A percentile compares a stretch with the other conserved stretches of the same genome.
Evolutionary conservation across 169 alveolate genomes (phyloP).

Genomic region (Eimeria sp.): DNA sequence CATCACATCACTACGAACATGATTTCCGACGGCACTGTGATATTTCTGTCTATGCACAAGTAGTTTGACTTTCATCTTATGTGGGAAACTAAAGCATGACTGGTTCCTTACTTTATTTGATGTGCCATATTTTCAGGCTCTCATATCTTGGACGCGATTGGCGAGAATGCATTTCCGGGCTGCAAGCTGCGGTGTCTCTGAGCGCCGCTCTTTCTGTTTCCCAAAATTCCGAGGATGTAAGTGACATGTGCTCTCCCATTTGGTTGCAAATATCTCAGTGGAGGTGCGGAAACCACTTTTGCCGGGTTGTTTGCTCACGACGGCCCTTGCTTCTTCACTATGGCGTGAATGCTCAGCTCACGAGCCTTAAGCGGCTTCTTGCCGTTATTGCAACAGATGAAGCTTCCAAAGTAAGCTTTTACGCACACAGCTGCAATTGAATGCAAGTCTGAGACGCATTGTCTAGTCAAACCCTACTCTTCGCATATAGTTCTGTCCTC

Average conservation of each 20-base stretch:
- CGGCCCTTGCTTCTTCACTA: not conserved
- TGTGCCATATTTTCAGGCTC: not conserved
- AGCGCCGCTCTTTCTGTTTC: constrained; percentile 54
- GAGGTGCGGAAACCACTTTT: not conserved
- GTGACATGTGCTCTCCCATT: not conserved
- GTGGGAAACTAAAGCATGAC: not conserved
- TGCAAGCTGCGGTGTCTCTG: constrained; percentile 66
- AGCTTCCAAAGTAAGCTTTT: constrained; percentile 31
- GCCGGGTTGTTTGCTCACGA: not conserved
- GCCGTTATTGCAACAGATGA: constrained; percentile 61
- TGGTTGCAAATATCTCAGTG: not conserved
- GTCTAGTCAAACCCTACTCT: not conserved
- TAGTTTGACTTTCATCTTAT: not conserved
- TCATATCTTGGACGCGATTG: constrained; percentile 65
- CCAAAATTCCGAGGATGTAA: constrained; percentile 18
- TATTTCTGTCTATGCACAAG: not conserved
- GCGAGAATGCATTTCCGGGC: constrained; percentile 40
- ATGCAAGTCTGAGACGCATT: not conserved
- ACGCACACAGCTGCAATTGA: not conserved
- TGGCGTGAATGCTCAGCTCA: constrained; percentile 33
- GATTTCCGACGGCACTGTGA: not conserved
- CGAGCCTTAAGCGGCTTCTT: constrained; percentile 56
- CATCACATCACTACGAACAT: not conserved
- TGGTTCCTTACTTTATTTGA: not conserved
- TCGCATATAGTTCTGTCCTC: not conserved